phyloP scores from a whole-genome alignment of 805 yeast genomes.

The Komagataella mondaviorum region DNA sequence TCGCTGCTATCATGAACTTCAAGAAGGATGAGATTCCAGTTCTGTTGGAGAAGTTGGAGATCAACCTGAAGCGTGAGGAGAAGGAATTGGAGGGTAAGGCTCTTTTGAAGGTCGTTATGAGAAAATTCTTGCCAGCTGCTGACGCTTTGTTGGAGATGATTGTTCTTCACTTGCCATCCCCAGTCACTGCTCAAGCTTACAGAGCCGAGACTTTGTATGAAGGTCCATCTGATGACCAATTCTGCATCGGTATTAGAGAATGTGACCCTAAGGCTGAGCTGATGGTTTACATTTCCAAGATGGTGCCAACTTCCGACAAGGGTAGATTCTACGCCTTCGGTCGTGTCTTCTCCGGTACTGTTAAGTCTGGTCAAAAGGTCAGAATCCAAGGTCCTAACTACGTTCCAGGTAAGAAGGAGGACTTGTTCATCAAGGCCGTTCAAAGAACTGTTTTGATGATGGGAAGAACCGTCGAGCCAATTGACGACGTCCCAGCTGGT shows the following conservation, averaged over 20 bases:
- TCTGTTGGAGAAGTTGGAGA: slow-evolving; percentile 88
- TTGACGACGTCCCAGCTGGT: slow-evolving; percentile 99
- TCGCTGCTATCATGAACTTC: slow-evolving; percentile 96
- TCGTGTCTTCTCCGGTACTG: slow-evolving; percentile 99
- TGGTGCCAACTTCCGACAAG: slow-evolving; percentile 99
- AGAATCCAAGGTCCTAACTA: slow-evolving; percentile 99
- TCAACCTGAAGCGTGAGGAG: slow-evolving; percentile 88
- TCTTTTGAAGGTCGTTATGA: slow-evolving; percentile 95
- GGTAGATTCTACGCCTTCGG: slow-evolving; percentile 99
- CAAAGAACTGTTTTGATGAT: slow-evolving; percentile 99
- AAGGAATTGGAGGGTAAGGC: slow-evolving; percentile 98
- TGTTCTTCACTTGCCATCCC: slow-evolving; percentile 96
- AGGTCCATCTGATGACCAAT: slow-evolving; percentile 93
- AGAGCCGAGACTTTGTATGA: slow-evolving; percentile 99
- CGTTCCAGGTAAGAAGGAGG: slow-evolving; percentile 96
- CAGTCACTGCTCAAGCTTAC: slow-evolving; percentile 97
- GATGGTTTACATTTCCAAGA: slow-evolving; percentile 99
- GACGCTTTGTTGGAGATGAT: slow-evolving; percentile 99
- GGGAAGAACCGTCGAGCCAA: slow-evolving; percentile 98
- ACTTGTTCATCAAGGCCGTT: slow-evolving; percentile 89
- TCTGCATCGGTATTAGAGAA: slow-evolving; percentile 86
- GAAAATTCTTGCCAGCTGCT: slow-evolving; percentile 99
- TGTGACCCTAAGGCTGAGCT: slow-evolving; percentile 98
- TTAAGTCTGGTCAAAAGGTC: slow-evolving; percentile 96
- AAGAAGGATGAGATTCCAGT: slow-evolving; percentile 94